Percentiles rank a stretch among this genome's conserved stretches.
Conservation (phyloP, 805 yeast species). For the Saccharomycopsis synnaedendra region DNA sequence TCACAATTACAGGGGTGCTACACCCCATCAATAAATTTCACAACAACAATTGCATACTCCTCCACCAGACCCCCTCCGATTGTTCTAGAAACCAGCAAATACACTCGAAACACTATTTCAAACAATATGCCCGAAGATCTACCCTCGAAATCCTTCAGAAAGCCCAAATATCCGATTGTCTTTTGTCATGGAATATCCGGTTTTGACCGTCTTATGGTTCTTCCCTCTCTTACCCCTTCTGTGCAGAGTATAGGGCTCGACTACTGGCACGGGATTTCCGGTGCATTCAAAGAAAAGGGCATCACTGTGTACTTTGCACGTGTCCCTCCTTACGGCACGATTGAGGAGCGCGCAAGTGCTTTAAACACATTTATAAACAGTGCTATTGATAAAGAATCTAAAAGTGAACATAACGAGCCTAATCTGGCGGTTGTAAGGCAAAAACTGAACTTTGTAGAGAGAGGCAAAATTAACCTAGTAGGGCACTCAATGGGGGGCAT, state of each 20-base stretch:
- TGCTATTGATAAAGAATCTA: constrained; percentile 3
- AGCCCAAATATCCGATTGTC: constrained; percentile 50
- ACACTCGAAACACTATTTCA: background rate
- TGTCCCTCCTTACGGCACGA: constrained; percentile 76
- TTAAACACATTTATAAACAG: constrained; percentile 39
- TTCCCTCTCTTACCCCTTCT: constrained; percentile 27
- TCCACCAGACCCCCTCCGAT: no score
- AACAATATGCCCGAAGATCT: background rate
- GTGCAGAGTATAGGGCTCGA: constrained; percentile 29
- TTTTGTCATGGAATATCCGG: constrained; percentile 85
- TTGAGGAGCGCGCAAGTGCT: constrained; percentile 52
- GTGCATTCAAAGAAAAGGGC: constrained; percentile 49
- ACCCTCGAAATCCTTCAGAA: background rate
- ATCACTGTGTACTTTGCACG: constrained; percentile 58
- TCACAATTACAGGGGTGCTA: no score
- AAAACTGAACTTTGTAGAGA: constrained; percentile 11
- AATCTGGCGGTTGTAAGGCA: constrained; percentile 3
- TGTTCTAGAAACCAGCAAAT: no score
- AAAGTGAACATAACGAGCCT: constrained; percentile 1
- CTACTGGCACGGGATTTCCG: constrained; percentile 76
- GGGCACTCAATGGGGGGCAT: constrained; percentile 96
- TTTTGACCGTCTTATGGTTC: constrained; percentile 43
- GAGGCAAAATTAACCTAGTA: constrained; percentile 53
- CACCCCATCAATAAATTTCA: no score
- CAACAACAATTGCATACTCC: no score